Evolutionary conservation across 495 filamentous ascomycete species (phyloP).

Genomic region (Aspergillus kassunensis): DNA sequence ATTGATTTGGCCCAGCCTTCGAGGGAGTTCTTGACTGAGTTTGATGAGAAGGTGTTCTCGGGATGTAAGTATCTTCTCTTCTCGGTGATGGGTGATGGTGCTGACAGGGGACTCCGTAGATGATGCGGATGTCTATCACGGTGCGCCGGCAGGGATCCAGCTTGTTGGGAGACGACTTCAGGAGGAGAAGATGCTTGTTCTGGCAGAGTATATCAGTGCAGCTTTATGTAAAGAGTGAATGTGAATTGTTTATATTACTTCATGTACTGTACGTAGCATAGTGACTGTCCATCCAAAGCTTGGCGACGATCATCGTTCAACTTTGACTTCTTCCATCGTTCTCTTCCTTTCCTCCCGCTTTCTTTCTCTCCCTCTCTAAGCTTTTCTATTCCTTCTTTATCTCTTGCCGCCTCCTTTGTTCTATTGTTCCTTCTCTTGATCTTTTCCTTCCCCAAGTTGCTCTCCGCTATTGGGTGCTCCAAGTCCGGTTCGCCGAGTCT

Average conservation of each 20-base stretch:
- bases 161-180: conserved; percentile 22
- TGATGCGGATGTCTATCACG: conserved; percentile 50
- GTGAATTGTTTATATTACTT: no score
- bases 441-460: neutral
- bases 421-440: conserved; percentile 1
- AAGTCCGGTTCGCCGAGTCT: neutral
- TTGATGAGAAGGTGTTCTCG: conserved; percentile 41
- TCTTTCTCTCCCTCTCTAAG: neutral
- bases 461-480: neutral
- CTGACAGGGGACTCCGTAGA: conserved; percentile 37
- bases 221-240: neutral
- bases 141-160: conserved; percentile 52
- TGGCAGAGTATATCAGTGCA: conserved; percentile 8
- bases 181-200: conserved; percentile 15
- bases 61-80: conserved; percentile 45
- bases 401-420: neutral
- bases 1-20: conserved; percentile 44
- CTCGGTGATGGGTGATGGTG: neutral
- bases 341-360: conserved; percentile 3
- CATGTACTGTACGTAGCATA: no score
- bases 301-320: conserved; percentile 27
- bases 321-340: conserved; percentile 12
- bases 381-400: neutral
- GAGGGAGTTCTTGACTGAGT: conserved; percentile 34
- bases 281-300: no score